A percentile compares a stretch with the other conserved stretches of the same genome.
Conservation (phyloP, 2,329 filamentous ascomycete species). For the Chrysoporthe cubensis region DNA sequence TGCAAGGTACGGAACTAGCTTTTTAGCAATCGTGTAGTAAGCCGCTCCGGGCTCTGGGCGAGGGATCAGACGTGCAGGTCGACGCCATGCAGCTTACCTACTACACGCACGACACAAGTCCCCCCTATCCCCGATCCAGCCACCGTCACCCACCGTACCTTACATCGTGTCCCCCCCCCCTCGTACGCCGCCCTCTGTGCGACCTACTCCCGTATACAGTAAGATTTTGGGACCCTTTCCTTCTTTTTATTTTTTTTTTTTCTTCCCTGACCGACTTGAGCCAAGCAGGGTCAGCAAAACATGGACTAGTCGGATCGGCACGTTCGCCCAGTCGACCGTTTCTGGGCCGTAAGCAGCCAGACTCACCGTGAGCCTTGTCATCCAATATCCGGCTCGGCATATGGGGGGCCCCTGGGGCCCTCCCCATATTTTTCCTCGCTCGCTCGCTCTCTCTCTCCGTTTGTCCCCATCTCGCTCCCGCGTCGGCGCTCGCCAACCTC, state of each 20-base stretch:
- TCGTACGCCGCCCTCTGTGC: not conserved
- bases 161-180: too few relatives aligned
- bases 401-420: not conserved
- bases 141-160: too few relatives aligned
- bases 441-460: too few relatives aligned
- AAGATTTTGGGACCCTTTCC: not conserved
- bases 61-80: not conserved
- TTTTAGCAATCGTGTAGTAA: not conserved
- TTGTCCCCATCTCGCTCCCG: not conserved
- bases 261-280: not conserved
- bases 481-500: too few relatives aligned
- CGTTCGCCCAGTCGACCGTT: not conserved
- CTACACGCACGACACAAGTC: not conserved
- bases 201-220: not conserved
- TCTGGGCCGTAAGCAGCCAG: not conserved
- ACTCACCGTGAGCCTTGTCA: not conserved
- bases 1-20: too few relatives aligned
- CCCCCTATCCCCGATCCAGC: not conserved
- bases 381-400: conserved; percentile 1
- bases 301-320: too few relatives aligned
- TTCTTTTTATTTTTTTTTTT: not conserved
- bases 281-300: not conserved
- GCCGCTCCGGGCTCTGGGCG: not conserved
- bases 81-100: not conserved
- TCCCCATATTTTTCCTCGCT: not conserved